These are phyloP conservation scores for Aureobasidium pullulans DNA, from an alignment of 2,329 filamentous ascomycete species.

Conservation along the genomic window DNA sequence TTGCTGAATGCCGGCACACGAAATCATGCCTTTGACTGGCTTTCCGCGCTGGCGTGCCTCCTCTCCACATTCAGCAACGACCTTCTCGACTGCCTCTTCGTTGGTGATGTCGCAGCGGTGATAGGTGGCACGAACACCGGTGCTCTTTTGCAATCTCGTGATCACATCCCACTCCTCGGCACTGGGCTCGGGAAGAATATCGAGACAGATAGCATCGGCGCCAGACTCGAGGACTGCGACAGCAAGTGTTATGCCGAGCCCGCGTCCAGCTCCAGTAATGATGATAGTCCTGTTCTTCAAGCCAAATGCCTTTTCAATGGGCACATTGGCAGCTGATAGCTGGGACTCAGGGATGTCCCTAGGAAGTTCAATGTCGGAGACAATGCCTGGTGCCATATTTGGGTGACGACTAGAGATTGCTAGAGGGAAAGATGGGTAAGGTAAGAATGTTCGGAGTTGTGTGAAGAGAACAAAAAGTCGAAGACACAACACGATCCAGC, in stretches of 20 bases:
- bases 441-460: background rate
- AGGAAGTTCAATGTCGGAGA: conserved; percentile 21
- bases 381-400: conserved; percentile 21
- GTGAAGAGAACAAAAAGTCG: background rate
- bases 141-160: conserved; percentile 39
- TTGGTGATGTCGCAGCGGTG: conserved; percentile 31
- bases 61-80: conserved; percentile 26
- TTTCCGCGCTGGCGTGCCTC: conserved; percentile 35
- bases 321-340: conserved; percentile 19
- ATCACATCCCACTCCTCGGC: conserved; percentile 20
- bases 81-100: conserved; percentile 30
- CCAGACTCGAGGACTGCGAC: conserved; percentile 61
- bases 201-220: conserved; percentile 45
- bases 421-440: background rate
- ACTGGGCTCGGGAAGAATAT: conserved; percentile 54
- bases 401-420: background rate
- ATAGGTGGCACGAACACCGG: conserved; percentile 49
- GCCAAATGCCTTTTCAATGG: conserved; percentile 11
- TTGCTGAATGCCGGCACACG: conserved; percentile 33
- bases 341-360: conserved; percentile 20
- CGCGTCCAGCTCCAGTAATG: conserved; percentile 61
- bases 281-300: conserved; percentile 64
- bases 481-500: background rate
- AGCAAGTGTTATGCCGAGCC: conserved; percentile 60
- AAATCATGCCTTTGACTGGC: conserved; percentile 37